These are phyloP conservation scores for Pseudogymnoascus sp. DNA, from an alignment of 2,329 filamentous ascomycete species.

Conservation along the genomic window DNA sequence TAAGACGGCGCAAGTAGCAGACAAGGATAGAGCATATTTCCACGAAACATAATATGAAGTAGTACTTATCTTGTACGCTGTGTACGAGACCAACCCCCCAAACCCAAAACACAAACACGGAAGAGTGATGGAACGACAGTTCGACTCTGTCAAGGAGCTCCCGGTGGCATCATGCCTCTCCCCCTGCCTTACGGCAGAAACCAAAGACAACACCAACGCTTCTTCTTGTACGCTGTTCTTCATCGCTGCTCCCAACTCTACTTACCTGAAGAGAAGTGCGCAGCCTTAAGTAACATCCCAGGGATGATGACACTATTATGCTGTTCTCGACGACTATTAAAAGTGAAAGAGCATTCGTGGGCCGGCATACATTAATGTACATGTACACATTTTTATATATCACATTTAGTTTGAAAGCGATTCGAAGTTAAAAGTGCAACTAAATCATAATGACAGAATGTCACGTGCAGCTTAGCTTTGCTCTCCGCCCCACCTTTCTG, in stretches of 20 bases:
- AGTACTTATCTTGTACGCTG: not conserved
- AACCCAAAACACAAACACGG: too few species aligned
- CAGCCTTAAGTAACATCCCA: not conserved
- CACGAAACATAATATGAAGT: not conserved
- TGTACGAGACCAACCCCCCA: too few species aligned
- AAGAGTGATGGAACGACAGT: too few species aligned
- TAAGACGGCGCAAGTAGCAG: not conserved
- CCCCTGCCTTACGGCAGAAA: too few species aligned
- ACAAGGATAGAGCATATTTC: not conserved
- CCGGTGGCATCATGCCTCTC: too few species aligned
- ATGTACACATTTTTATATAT: not conserved
- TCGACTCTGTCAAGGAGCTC: too few species aligned
- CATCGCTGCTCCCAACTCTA: not conserved
- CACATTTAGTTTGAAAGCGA: not conserved
- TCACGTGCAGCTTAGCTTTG: constrained; percentile 2
- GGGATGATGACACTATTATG: not conserved
- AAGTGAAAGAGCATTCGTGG: not conserved
- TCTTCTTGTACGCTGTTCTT: not conserved
- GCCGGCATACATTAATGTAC: not conserved
- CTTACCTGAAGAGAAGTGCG: not conserved
- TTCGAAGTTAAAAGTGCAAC: not conserved
- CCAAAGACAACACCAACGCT: too few species aligned
- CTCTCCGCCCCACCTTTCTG: not conserved
- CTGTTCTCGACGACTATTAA: not conserved
- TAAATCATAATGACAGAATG: not conserved